A percentile compares a stretch with the other conserved stretches of the same genome.
Evolutionary conservation across 192 early-diverging fungal genomes (phyloP).

Genomic region (Diversispora epigaea): DNA sequence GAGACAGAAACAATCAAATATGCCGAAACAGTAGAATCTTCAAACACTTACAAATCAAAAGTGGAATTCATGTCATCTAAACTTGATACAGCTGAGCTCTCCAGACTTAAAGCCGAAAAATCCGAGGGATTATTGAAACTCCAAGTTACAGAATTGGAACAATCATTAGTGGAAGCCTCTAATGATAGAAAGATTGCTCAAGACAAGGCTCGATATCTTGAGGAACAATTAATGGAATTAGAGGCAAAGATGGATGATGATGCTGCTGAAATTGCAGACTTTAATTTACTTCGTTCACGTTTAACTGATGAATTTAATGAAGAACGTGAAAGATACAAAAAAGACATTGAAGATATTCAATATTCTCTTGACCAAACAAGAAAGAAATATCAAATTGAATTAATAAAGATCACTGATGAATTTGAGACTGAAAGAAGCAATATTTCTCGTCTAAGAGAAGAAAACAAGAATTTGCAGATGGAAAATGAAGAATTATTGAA

Average conservation of each 20-base stretch:
- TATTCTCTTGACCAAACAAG: slow-evolving; percentile 68
- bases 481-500: slow-evolving; percentile 62
- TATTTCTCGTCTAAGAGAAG: slow-evolving; percentile 65
- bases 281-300: slow-evolving; percentile 65
- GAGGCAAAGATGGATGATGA: slow-evolving; percentile 79
- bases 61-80: slow-evolving; percentile 55
- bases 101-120: slow-evolving; percentile 75
- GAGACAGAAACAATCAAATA: no score
- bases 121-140: slow-evolving; percentile 60
- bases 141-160: slow-evolving; percentile 70
- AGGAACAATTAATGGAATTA: slow-evolving; percentile 69
- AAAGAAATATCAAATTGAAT: slow-evolving; percentile 83
- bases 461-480: slow-evolving; percentile 65
- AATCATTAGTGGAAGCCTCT: slow-evolving; percentile 60
- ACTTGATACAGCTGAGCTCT: slow-evolving; percentile 68
- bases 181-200: slow-evolving; percentile 65
- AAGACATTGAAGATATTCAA: slow-evolving; percentile 77
- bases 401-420: slow-evolving; percentile 75
- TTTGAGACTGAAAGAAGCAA: slow-evolving; percentile 73
- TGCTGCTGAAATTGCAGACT: slow-evolving; percentile 66
- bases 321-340: slow-evolving; percentile 67
- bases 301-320: slow-evolving; percentile 75
- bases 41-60: slow-evolving; percentile 41
- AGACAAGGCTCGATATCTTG: slow-evolving; percentile 61
- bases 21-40: no score